Base-by-base conservation (phyloP, 2,329 filamentous ascomycete genomes). In the Claviceps cyperi region DNA sequence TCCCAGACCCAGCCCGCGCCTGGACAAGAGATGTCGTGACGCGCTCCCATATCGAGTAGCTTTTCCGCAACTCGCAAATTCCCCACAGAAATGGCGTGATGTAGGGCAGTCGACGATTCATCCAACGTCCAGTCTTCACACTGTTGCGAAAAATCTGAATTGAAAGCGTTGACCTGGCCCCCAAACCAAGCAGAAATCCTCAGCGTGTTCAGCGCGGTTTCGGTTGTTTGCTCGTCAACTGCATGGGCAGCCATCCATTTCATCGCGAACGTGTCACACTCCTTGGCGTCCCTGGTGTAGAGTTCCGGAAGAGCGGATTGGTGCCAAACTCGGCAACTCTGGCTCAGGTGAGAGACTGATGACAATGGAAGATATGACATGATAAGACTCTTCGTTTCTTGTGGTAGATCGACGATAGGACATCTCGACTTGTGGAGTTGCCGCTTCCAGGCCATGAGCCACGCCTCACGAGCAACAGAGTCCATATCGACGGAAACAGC, bases 401-500 rank as follows among this genome's bases (percentile, higher is more conserved):
- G 13, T 24, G 51, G 48, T 9, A 50, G 2, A 9, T 13, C 7
- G 40, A 7, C 1, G 8, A 44, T 7, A 21, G n/a, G 22, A 6
- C 9, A 11, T 19, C 7, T 22, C 7, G 28, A 40, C 17, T 5
- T 39, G 9, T 22, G 32, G 28, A 37, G 17, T n/a, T 43, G 47
- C 14, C 7, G 3, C 9, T 22, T 13, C 38, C 47, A 48, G 7
- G 2, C 38, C 15, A 9, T 7, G 6, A 48, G 8, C 15, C 19
- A 48, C n/a, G 15, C 8, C 15, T 35, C 13, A 4, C 4, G 6
- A 5, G n/a, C 17, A 17, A 3, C 13, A 15, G 79, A 1, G 72
- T 76, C 48, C 74, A 74, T 53, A 5, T 14, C 41, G 38, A 14
- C 24, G 3, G 21, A 13, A 21, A 9, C 3, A 17, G 44, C 13